Conservation (phyloP, 257 asterid genomes). For the Oldenlandia corymbosa region DNA sequence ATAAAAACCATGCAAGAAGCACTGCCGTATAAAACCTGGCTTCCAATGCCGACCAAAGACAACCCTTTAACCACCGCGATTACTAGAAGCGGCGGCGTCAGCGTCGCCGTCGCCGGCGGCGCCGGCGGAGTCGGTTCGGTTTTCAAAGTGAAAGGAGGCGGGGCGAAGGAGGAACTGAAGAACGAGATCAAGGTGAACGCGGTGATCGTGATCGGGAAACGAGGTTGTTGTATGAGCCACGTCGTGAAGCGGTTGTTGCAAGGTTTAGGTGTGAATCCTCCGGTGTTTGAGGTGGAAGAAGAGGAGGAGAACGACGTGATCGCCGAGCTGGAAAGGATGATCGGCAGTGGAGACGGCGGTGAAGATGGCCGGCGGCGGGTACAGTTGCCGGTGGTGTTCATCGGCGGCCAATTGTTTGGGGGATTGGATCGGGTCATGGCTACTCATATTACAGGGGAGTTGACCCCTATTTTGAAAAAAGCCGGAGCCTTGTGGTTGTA, state of each 20-base stretch:
- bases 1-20: conserved; percentile 52
- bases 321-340: conserved; percentile 20
- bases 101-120: no score
- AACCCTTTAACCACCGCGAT: neutral
- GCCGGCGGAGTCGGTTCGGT: neutral
- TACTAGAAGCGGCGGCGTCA: no score
- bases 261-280: conserved; percentile 42
- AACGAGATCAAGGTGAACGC: conserved; percentile 28
- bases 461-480: conserved; percentile 47
- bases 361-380: conserved; percentile 4
- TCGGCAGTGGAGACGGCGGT: neutral
- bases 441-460: conserved; percentile 60
- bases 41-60: conserved; percentile 9
- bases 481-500: conserved; percentile 73
- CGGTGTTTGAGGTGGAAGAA: conserved; percentile 45
- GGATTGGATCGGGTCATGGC: conserved; percentile 64
- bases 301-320: conserved; percentile 25
- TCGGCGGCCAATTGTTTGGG: conserved; percentile 66
- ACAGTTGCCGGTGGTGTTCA: conserved; percentile 48
- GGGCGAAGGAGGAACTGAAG: conserved; percentile 7
- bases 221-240: conserved; percentile 46
- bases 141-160: neutral
- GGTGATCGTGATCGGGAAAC: conserved; percentile 29
- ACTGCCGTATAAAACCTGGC: conserved; percentile 36
- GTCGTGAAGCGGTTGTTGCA: conserved; percentile 49